These are phyloP conservation scores for Ceratocystis variospora DNA, from an alignment of 2,329 filamentous ascomycete genomes.

Conservation along the genomic window DNA sequence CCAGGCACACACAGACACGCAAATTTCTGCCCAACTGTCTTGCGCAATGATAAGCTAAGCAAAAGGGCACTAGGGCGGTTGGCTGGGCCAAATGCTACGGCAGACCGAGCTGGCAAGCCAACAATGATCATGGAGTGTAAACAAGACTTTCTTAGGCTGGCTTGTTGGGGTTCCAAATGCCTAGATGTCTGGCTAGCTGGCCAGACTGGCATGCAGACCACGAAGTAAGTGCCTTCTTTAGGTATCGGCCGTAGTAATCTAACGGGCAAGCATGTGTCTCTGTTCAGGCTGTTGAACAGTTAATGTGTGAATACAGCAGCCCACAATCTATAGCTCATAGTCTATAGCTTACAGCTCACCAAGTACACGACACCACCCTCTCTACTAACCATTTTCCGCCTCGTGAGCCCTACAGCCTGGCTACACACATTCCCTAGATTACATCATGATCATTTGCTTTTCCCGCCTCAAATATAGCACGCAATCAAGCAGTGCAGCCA, in stretches of 20 bases:
- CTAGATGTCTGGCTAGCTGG: background rate
- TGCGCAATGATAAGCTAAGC: background rate
- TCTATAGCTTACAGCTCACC: background rate
- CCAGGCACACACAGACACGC: background rate
- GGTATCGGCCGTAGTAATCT: too few relatives aligned
- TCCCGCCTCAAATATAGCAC: too few relatives aligned
- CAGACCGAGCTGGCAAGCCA: too few relatives aligned
- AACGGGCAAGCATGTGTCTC: too few relatives aligned
- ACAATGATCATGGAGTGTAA: too few relatives aligned
- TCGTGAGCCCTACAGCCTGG: background rate
- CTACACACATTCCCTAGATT: background rate
- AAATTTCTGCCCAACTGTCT: constrained; percentile 2
- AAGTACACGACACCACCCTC: background rate
- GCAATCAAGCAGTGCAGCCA: too few relatives aligned
- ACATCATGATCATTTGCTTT: background rate
- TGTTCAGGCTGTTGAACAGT: too few relatives aligned
- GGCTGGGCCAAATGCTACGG: too few relatives aligned
- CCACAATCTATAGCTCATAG: too few relatives aligned
- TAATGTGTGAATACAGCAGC: too few relatives aligned
- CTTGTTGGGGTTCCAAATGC: too few relatives aligned
- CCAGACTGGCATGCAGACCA: background rate
- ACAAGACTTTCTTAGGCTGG: too few relatives aligned
- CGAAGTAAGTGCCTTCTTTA: background rate
- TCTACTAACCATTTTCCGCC: background rate
- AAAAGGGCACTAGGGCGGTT: background rate